Evolutionary conservation across 2,329 filamentous ascomycete genomes (phyloP).

Genomic region (Botrytis galanthina): DNA sequence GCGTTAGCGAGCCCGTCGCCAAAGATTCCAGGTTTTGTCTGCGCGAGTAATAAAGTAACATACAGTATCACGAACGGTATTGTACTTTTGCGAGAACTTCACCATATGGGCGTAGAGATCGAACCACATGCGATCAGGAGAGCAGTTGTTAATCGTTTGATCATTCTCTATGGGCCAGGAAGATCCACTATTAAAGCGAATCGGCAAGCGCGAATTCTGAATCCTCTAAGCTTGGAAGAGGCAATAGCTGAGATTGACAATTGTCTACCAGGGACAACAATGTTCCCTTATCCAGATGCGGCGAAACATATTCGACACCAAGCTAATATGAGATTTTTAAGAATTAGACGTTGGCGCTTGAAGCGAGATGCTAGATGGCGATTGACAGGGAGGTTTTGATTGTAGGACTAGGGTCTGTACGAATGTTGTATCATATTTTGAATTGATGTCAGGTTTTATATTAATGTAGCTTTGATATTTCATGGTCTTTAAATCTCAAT

Average conservation of each 20-base stretch:
- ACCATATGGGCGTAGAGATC: constrained; percentile 28
- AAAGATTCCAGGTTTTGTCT: not conserved
- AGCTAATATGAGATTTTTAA: constrained; percentile 2
- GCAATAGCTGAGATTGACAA: constrained; percentile 28
- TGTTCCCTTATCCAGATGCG: constrained; percentile 6
- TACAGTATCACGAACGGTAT: constrained; percentile 32
- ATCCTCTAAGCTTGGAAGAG: constrained; percentile 23
- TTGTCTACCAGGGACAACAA: constrained; percentile 26
- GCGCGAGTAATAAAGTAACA: not conserved
- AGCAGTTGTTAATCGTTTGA: constrained; percentile 33
- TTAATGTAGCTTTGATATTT: not conserved
- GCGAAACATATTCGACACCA: constrained; percentile 6
- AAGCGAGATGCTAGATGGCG: constrained; percentile 6
- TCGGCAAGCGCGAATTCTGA: constrained; percentile 20
- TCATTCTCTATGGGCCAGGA: constrained; percentile 33
- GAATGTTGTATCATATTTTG: not conserved
- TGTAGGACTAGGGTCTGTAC: not conserved
- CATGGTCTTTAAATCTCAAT: not conserved
- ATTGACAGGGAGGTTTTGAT: constrained; percentile 2
- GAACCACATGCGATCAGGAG: constrained; percentile 22
- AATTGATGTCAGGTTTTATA: not conserved
- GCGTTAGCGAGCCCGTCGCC: constrained; percentile 17
- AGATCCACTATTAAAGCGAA: constrained; percentile 29
- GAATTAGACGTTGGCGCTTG: not conserved
- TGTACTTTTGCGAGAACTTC: constrained; percentile 31